Evolutionary conservation across 176 grass and related monocot species (phyloP).

Genomic region (Aegilops longissima): DNA sequence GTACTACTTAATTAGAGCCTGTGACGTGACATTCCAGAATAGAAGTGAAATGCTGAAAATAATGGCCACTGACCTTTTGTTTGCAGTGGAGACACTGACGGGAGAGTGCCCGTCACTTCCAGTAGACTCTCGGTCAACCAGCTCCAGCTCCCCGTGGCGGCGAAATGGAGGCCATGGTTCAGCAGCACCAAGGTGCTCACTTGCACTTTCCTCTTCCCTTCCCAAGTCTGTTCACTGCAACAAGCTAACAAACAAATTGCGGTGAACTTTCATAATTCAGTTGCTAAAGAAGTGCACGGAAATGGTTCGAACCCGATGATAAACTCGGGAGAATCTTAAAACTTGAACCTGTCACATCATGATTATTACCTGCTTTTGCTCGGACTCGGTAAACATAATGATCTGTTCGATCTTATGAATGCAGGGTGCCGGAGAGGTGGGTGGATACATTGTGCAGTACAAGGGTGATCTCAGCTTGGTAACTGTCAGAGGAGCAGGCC

Average conservation of each 20-base stretch:
- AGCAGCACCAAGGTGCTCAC: slow-evolving; percentile 47
- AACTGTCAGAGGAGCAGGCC: slow-evolving; percentile 90
- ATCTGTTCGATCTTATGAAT: slow-evolving; percentile 18
- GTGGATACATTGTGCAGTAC: slow-evolving; percentile 60
- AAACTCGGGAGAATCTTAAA: background rate
- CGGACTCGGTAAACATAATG: background rate
- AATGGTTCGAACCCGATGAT: background rate
- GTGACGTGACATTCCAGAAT: background rate
- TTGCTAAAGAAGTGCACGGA: background rate
- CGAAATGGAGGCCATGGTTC: slow-evolving; percentile 69
- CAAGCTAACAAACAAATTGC: background rate
- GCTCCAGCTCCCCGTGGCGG: slow-evolving; percentile 46
- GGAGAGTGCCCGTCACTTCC: slow-evolving; percentile 75
- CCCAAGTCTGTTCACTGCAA: background rate
- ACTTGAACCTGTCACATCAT: background rate
- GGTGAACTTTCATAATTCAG: background rate
- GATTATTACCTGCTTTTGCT: background rate
- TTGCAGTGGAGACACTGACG: slow-evolving; percentile 75
- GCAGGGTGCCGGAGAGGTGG: slow-evolving; percentile 61
- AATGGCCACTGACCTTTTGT: background rate
- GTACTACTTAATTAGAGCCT: background rate
- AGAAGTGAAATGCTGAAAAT: background rate
- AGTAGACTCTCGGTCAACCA: slow-evolving; percentile 77
- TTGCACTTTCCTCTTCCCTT: background rate
- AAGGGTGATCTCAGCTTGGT: slow-evolving; percentile 69